phyloP scores from a whole-genome alignment of 2,329 filamentous ascomycete genomes.

The Aspergillus sp. region DNA sequence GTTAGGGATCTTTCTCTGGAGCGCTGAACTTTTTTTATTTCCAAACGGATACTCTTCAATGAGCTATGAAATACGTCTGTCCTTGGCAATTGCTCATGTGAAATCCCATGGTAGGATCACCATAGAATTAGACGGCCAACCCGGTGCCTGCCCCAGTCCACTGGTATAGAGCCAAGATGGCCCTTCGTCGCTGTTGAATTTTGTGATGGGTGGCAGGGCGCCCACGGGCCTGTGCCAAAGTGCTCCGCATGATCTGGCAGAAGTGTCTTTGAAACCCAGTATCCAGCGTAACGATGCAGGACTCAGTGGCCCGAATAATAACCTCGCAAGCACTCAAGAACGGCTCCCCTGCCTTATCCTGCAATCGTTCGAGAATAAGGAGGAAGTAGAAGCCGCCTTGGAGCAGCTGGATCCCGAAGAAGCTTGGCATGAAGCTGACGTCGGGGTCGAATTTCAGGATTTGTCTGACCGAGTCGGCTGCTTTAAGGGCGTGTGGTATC shows the following conservation, averaged over 20 bases:
- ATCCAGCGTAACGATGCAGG: constrained; percentile 88
- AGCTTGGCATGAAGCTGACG: constrained; percentile 94
- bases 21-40: neutral
- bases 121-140: constrained; percentile 54
- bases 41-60: neutral
- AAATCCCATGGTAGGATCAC: neutral
- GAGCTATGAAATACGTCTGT: neutral
- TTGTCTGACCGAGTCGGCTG: constrained; percentile 80
- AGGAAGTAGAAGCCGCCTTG: constrained; percentile 87
- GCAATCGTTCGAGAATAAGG: constrained; percentile 84
- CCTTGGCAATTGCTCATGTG: neutral
- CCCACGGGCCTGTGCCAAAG: constrained; percentile 83
- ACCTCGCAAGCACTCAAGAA: constrained; percentile 89
- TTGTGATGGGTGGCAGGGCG: constrained; percentile 81
- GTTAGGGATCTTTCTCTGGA: neutral
- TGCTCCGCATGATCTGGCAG: constrained; percentile 90
- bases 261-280: constrained; percentile 97
- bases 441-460: constrained; percentile 90
- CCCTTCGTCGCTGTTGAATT: constrained; percentile 77
- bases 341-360: constrained; percentile 81
- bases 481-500: constrained; percentile 82
- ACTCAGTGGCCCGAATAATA: constrained; percentile 87
- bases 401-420: constrained; percentile 89
- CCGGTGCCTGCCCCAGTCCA: constrained; percentile 91
- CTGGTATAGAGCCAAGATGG: constrained; percentile 79